phyloP scores from a whole-genome alignment of 1,284 basidiomycete species.

The Ceraceosorus guamensis region DNA sequence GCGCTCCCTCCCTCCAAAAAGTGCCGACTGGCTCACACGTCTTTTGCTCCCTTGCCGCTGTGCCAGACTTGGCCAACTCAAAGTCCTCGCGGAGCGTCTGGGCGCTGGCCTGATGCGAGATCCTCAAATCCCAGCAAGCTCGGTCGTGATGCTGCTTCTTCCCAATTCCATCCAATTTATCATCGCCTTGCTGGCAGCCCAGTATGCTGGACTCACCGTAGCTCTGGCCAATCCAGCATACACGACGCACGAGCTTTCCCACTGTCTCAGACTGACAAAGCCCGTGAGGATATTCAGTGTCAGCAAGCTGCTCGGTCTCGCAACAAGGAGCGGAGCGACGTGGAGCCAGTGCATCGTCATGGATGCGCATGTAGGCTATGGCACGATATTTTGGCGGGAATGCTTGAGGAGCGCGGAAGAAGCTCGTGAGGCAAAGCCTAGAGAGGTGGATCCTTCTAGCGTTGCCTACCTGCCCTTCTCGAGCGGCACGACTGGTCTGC shows the following conservation, averaged over 20 bases:
- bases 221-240: slow-evolving; percentile 25
- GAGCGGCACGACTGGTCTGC: slow-evolving; percentile 19
- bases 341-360: no score
- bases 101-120: slow-evolving; percentile 21
- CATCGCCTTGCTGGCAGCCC: slow-evolving; percentile 17
- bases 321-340: no score
- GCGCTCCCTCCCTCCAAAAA: not conserved
- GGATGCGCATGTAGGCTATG: no score
- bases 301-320: not conserved
- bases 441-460: no score
- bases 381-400: no score
- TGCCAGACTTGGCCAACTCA: slow-evolving; percentile 19
- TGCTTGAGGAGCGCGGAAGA: no score
- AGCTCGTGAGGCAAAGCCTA: no score
- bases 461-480: slow-evolving; percentile 12
- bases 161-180: slow-evolving; percentile 22
- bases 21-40: not conserved
- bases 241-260: slow-evolving; percentile 16
- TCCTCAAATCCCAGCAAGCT: slow-evolving; percentile 15
- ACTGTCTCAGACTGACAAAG: slow-evolving; percentile 16
- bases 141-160: slow-evolving; percentile 15
- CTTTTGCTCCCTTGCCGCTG: not conserved
- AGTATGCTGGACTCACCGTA: slow-evolving; percentile 18
- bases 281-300: slow-evolving; percentile 21
- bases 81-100: slow-evolving; percentile 16